A percentile compares a stretch with the other conserved stretches of the same genome.
phyloP scores from a whole-genome alignment of 2,329 filamentous ascomycete species.

The Hortaea sp. region DNA sequence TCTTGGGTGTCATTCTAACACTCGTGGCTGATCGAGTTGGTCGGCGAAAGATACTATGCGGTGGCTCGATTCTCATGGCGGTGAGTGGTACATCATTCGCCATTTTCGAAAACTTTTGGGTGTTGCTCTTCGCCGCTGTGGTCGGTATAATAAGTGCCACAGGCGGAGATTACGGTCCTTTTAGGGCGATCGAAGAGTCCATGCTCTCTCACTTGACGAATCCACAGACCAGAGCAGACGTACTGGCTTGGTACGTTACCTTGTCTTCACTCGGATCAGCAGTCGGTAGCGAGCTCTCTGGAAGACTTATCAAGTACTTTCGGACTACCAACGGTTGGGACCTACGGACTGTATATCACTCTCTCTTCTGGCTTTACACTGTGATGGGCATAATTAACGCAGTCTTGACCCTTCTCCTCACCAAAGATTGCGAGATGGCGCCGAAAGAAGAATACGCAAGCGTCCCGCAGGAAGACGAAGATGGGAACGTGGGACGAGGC shows the following conservation, averaged over 20 bases:
- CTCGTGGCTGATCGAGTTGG: constrained; percentile 25
- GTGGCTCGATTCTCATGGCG: constrained; percentile 23
- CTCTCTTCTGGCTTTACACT: constrained; percentile 49
- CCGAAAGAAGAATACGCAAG: constrained; percentile 19
- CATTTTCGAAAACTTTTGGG: constrained; percentile 24
- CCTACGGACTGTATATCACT: constrained; percentile 44
- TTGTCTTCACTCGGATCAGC: constrained; percentile 46
- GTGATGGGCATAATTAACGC: constrained; percentile 46
- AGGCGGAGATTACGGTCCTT: constrained; percentile 58
- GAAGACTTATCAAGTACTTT: constrained; percentile 42
- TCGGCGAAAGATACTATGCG: constrained; percentile 20
- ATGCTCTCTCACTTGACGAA: constrained; percentile 52
- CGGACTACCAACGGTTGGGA: constrained; percentile 38
- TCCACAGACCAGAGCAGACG: constrained; percentile 46
- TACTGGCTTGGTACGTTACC: constrained; percentile 58
- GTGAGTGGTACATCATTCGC: constrained; percentile 21
- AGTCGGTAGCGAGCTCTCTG: constrained; percentile 43
- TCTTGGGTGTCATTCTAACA: constrained; percentile 24
- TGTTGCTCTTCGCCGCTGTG: constrained; percentile 23
- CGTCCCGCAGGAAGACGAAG: constrained; percentile 18
- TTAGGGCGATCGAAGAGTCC: constrained; percentile 57
- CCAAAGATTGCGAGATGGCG: constrained; percentile 40
- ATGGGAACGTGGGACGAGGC: constrained; percentile 4
- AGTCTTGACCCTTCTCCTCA: constrained; percentile 37
- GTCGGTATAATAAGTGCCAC: constrained; percentile 24